phyloP scores from a whole-genome alignment of 106 monocot species.

The Dendrobium nobile region DNA sequence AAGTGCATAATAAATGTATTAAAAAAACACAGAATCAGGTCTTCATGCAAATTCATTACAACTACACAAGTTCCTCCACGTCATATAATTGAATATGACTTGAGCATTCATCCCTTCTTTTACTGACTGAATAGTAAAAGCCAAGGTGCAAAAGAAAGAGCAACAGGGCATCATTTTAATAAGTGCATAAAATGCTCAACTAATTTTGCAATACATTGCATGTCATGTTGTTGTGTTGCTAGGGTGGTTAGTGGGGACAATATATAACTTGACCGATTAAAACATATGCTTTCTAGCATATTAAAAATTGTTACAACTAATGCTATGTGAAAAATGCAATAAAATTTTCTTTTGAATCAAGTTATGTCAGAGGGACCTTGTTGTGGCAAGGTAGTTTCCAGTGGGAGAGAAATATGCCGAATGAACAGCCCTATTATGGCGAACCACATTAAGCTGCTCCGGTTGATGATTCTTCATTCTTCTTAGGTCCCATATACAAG shows the following conservation, averaged over 20 bases:
- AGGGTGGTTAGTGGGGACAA: neutral
- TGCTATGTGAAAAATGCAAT: neutral
- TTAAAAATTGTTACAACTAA: neutral
- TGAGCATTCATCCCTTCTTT: neutral
- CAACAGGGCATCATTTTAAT: no score
- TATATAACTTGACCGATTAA: neutral
- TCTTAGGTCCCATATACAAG: constrained; percentile 82
- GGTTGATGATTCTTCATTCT: constrained; percentile 32
- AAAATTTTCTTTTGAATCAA: neutral
- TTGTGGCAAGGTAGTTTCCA: constrained; percentile 54
- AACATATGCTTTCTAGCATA: neutral
- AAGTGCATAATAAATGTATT: no score
- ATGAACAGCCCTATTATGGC: constrained; percentile 47
- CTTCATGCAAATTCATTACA: neutral
- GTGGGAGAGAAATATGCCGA: constrained; percentile 66
- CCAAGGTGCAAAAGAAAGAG: no score
- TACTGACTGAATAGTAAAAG: neutral
- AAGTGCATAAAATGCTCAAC: neutral
- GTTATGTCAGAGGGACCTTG: constrained; percentile 24
- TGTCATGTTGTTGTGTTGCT: no score
- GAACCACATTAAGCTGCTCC: constrained; percentile 28
- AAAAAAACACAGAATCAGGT: no score
- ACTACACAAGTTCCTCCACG: neutral
- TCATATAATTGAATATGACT: neutral
- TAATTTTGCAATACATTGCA: neutral